A percentile compares a stretch with the other conserved stretches of the same genome.
Conservation (phyloP, 2,329 filamentous ascomycete genomes). For the Verticillium alfalfae region DNA sequence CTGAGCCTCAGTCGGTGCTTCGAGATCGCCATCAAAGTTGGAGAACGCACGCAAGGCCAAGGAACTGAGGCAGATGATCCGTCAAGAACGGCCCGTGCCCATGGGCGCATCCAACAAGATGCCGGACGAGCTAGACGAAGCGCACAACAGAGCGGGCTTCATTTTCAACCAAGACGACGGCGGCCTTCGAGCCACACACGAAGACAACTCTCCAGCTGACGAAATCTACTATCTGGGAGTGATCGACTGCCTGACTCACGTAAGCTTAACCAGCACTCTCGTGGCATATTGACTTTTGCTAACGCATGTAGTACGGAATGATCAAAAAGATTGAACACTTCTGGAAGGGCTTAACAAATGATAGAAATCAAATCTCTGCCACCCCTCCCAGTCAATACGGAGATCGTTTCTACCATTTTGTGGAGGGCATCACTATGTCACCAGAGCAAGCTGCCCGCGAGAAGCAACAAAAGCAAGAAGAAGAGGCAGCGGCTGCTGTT, state of each 20-base stretch:
- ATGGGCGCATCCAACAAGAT: conserved; percentile 80
- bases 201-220: conserved; percentile 76
- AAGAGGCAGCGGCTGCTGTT: conserved; percentile 40
- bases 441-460: conserved; percentile 77
- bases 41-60: conserved; percentile 88
- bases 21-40: conserved; percentile 86
- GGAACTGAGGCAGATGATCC: conserved; percentile 87
- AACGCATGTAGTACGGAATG: conserved; percentile 67
- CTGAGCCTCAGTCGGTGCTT: conserved; percentile 57
- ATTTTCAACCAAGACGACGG: conserved; percentile 94
- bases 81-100: conserved; percentile 87
- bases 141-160: conserved; percentile 62
- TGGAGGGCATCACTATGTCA: conserved; percentile 85
- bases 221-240: conserved; percentile 98
- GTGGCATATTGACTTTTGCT: background rate
- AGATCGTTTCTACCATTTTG: conserved; percentile 89
- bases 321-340: conserved; percentile 95
- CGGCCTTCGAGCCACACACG: conserved; percentile 87
- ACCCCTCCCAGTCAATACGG: conserved; percentile 88
- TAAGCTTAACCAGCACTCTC: conserved; percentile 43
- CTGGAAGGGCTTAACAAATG: conserved; percentile 85
- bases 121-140: conserved; percentile 81
- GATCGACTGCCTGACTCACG: conserved; percentile 95
- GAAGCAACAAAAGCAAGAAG: conserved; percentile 51
- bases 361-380: conserved; percentile 84